Evolutionary conservation across 768 basidiomycete genomes (phyloP).

Genomic region (Rhodotorula graminis): DNA sequence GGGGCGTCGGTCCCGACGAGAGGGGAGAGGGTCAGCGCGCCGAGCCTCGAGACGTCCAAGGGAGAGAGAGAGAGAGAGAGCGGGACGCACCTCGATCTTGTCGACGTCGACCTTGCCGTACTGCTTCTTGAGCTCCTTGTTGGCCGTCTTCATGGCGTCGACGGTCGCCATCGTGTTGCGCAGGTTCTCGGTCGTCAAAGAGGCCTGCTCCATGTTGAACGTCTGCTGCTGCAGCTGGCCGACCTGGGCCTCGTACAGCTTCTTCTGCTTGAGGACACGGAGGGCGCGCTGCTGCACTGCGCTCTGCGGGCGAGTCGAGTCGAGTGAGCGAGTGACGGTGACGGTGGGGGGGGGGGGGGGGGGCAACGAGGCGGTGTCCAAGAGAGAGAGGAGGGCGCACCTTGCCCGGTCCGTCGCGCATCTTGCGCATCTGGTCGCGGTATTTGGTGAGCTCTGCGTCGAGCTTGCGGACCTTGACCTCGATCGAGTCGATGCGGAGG

Average conservation of each 20-base stretch:
- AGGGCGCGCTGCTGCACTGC: conserved; percentile 94
- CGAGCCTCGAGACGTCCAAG: too few species aligned
- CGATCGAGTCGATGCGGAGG: conserved; percentile 47
- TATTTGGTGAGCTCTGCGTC: conserved; percentile 87
- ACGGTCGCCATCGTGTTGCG: conserved; percentile 98
- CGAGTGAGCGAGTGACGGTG: neutral
- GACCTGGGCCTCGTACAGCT: conserved; percentile 86
- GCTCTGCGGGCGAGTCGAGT: conserved; percentile 52
- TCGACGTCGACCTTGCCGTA: conserved; percentile 96
- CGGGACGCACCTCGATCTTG: conserved; percentile 83
- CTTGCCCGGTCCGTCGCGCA: conserved; percentile 92
- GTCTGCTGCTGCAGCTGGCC: conserved; percentile 87
- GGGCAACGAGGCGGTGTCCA: neutral
- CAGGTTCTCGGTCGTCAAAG: conserved; percentile 93
- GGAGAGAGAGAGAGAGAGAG: neutral
- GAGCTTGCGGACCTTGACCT: conserved; percentile 94
- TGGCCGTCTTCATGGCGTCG: conserved; percentile 90
- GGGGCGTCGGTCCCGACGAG: neutral
- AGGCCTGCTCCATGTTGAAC: conserved; percentile 97
- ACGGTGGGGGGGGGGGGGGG: too few species aligned
- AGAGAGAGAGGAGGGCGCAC: conserved; percentile 50
- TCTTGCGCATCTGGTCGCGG: conserved; percentile 92
- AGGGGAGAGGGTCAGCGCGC: conserved; percentile 5
- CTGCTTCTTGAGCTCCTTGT: conserved; percentile 93
- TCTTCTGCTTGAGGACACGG: conserved; percentile 86